Conservation (phyloP, 306 rosid species). For the Acacia crassicarpa region DNA sequence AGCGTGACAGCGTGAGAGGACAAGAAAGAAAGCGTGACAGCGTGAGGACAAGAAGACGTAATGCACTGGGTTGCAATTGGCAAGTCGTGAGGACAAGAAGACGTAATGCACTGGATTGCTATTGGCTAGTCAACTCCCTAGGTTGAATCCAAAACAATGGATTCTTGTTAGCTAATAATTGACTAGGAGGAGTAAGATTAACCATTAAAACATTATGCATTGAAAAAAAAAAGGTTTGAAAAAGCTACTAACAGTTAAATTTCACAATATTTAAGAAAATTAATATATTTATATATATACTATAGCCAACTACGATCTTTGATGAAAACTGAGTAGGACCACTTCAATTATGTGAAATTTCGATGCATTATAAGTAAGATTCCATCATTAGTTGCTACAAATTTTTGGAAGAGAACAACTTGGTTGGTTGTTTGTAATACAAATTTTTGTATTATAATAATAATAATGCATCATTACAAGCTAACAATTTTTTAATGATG, state of each 20-base stretch:
- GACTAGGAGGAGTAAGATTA: neutral
- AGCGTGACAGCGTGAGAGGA: neutral
- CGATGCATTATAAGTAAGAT: too few species aligned
- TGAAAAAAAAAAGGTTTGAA: neutral
- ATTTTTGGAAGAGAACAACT: too few species aligned
- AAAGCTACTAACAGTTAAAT: neutral
- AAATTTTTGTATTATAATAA: too few species aligned
- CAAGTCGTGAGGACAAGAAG: neutral
- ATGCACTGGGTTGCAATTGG: too few species aligned
- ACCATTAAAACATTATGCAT: neutral
- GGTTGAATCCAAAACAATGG: neutral
- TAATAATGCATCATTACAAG: neutral
- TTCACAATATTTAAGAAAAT: neutral
- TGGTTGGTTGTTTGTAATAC: too few species aligned
- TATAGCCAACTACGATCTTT: too few species aligned
- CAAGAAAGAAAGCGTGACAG: neutral
- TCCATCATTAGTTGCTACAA: too few species aligned
- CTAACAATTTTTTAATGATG: too few species aligned
- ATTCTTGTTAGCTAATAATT: neutral
- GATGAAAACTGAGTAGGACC: neutral
- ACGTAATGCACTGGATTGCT: neutral
- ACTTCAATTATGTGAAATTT: too few species aligned
- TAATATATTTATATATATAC: too few species aligned
- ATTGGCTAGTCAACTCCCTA: neutral
- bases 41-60: neutral